Evolutionary conservation across 2,329 filamentous ascomycete species (phyloP), one percentile per base, ranked within the genome.

Genomic region (Phialophora chinensis): DNA sequence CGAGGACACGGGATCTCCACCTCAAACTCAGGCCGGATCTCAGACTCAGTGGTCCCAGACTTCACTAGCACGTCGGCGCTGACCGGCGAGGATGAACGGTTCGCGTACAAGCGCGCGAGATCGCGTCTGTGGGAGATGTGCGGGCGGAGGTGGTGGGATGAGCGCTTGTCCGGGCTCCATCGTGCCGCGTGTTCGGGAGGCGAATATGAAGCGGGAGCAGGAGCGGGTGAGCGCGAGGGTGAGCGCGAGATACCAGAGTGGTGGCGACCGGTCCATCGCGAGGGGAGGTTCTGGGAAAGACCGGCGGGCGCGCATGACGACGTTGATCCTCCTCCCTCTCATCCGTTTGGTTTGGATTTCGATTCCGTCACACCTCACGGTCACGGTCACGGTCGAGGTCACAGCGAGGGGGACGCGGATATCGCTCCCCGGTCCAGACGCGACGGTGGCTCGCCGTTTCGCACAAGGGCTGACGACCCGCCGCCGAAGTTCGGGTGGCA

Each of bases 71-170:
- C 88, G 0, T 81, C 83, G 11, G 87, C 86, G 0, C 90, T 94
- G 73, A 93, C 90, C 0, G 91, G 91, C 12, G 90, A 93, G 75
- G 91, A 94, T 75, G 91, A 94, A 76, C 83, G 87, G 12, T 95
- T 95, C 75, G 91, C 91, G 0, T 93, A 92, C 72, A 91, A 91
- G 77, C 84, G 91, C 27, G 91, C 91, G 1, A 83, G 87, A 52
- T 91, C 89, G 70, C 82, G 91, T n/a, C 79, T 95, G 2, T 95
- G 91, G 91, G 91, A 95, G 78, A 87, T 95, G 75, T 94, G 91
- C 76, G 87, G 90, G 20, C 82, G 81, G 44, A 81, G 85, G 67
- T 94, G 91, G 91, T 91, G 92, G 80, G 83, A 83, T 2, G 79
- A 90, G 55, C 80, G 68, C 4, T 14, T 62, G 17, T 31, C 63